phyloP scores from a whole-genome alignment of 2,329 filamentous ascomycete genomes.

The Neofusicoccum sp. region DNA sequence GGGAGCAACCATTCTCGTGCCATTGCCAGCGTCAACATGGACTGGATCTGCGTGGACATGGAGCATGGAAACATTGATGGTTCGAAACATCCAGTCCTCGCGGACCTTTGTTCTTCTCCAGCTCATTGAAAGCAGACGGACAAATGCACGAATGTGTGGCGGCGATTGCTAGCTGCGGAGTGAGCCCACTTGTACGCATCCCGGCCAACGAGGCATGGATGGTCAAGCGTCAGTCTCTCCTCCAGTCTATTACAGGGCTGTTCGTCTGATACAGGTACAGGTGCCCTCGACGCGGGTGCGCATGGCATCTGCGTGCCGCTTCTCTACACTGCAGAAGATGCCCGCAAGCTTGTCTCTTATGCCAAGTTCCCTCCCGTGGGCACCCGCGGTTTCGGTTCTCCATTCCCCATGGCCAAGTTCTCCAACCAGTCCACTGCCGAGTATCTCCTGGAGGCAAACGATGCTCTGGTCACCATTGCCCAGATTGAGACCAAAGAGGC shows the following conservation, averaged over 20 bases:
- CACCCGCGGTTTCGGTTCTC: constrained; percentile 59
- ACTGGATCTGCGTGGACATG: constrained; percentile 58
- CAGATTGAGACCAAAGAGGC: constrained; percentile 51
- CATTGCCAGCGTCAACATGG: constrained; percentile 56
- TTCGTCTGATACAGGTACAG: constrained; percentile 29
- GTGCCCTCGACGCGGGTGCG: constrained; percentile 61
- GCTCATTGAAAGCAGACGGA: constrained; percentile 37
- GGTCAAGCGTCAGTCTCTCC: constrained; percentile 55
- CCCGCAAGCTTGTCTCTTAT: constrained; percentile 52
- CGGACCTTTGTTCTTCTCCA: background rate
- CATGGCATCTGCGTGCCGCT: constrained; percentile 61
- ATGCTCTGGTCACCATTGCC: constrained; percentile 53
- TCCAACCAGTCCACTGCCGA: constrained; percentile 45
- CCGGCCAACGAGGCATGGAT: constrained; percentile 63
- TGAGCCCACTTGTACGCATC: constrained; percentile 51
- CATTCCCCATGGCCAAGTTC: constrained; percentile 54
- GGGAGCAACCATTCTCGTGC: constrained; percentile 57
- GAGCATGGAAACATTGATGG: constrained; percentile 61
- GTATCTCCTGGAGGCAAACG: constrained; percentile 59
- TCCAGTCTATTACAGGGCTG: background rate
- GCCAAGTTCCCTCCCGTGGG: constrained; percentile 60
- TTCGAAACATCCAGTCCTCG: constrained; percentile 27
- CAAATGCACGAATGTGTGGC: constrained; percentile 60
- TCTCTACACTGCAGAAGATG: constrained; percentile 57
- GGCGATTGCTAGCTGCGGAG: constrained; percentile 48